Evolutionary conservation across 2,329 filamentous ascomycete genomes (phyloP), one percentile per base, ranked within the genome.

Genomic region (Geosmithia flava): DNA sequence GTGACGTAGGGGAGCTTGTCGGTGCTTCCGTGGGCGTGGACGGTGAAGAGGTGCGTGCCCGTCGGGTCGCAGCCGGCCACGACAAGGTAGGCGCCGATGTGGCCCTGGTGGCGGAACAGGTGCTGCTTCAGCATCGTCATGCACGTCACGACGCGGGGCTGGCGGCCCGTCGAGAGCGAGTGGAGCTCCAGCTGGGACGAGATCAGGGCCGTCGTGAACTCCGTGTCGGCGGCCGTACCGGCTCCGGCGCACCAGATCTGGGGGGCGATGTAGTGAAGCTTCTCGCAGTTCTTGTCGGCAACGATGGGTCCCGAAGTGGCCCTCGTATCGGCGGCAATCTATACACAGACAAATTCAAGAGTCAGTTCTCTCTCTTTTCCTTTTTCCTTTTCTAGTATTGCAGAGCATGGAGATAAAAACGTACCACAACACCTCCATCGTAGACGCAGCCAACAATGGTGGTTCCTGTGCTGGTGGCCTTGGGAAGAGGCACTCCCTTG

Each of bases 281-380:
- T 98, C 74, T 98, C 91, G 75, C 93, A 97, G 79, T 98, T 98
- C 87, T 98, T 98, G 80, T 98, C 93, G 69, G 94, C 94, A 58
- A 98, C 93, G 69, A 98, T 98, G 56, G 93, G 90, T 37, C 93
- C 93, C 55, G 87, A 94, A 44, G 93, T 98, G 54, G 93, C 93
- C 79, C 93, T 82, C 56, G 93, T 98, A 71, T 98, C 93, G 72
- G 93, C 93, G 54, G 93, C 93, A 68, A 98, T 97, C 85, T 90
- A 58, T 48, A 17, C 16, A n/a, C 27, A 58, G 48, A 17, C 16
- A n/a, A 23, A 23, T 42, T 29, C 16, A 23, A 30, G 3, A n/a
- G 20, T 39, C 11, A 20, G 17, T 23, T n/a, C n/a, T n/a, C n/a
- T n/a, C 19, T 46, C 20, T 30, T 11, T 37, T 16, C 13, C 11